A percentile compares a stretch with the other conserved stretches of the same genome.
Conservation (phyloP, 345 rosid genomes). For the Arabis hirsuta region DNA sequence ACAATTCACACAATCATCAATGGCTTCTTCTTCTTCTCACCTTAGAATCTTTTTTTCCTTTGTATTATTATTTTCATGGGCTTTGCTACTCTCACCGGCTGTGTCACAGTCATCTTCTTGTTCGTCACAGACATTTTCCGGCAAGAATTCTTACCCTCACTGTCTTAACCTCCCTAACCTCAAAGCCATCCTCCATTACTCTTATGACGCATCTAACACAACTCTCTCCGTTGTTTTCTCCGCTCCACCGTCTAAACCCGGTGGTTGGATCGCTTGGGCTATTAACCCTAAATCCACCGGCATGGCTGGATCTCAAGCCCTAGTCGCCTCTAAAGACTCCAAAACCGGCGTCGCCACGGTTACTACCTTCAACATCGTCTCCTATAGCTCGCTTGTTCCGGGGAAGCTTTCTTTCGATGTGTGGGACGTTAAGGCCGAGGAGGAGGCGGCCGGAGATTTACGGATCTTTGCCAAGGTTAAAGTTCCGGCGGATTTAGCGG, state of each 20-base stretch:
- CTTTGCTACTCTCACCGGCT: constrained; percentile 48
- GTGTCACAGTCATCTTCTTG: constrained; percentile 61
- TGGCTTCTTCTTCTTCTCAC: constrained; percentile 20
- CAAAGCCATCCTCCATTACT: constrained; percentile 72
- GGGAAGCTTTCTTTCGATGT: constrained; percentile 63
- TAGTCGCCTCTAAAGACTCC: constrained; percentile 56
- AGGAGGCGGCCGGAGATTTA: constrained; percentile 46
- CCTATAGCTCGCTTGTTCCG: constrained; percentile 42
- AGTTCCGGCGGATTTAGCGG: constrained; percentile 61
- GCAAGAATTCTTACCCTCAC: constrained; percentile 50
- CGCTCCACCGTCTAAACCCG: constrained; percentile 58
- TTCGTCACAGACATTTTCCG: constrained; percentile 55
- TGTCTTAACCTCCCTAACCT: constrained; percentile 74
- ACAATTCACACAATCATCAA: constrained; percentile 12
- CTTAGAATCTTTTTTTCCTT: constrained; percentile 20
- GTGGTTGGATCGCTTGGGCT: constrained; percentile 82
- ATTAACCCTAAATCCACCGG: constrained; percentile 71
- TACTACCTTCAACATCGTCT: constrained; percentile 49
- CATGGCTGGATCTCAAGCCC: constrained; percentile 72
- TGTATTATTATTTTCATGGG: constrained; percentile 1
- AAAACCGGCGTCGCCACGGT: constrained; percentile 49
- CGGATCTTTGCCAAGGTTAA: constrained; percentile 67
- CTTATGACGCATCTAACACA: constrained; percentile 62
- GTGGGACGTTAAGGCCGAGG: constrained; percentile 69
- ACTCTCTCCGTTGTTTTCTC: constrained; percentile 67